Percentiles rank a stretch among this genome's conserved stretches.
These are phyloP conservation scores for Cercophora newfieldiana DNA, from an alignment of 495 filamentous ascomycete genomes.

Conservation along the genomic window DNA sequence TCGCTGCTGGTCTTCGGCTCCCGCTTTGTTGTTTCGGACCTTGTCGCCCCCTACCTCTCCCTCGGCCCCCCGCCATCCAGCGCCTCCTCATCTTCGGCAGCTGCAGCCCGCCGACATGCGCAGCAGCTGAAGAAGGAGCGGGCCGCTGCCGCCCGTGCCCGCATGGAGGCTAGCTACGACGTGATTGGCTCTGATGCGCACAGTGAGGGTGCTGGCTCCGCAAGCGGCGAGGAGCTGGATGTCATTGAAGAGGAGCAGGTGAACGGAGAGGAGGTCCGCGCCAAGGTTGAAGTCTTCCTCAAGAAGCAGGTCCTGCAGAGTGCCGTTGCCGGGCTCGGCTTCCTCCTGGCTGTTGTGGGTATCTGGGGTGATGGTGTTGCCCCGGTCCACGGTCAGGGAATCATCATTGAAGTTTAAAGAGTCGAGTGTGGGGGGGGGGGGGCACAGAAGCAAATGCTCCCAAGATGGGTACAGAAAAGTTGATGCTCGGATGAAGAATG, in stretches of 20 bases:
- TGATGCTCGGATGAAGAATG: neutral
- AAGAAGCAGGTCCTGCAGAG: conserved; percentile 60
- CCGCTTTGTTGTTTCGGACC: conserved; percentile 52
- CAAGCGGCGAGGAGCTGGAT: conserved; percentile 43
- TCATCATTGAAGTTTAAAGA: neutral
- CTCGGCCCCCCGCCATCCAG: conserved; percentile 28
- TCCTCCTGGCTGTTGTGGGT: conserved; percentile 76
- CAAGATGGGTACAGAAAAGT: neutral
- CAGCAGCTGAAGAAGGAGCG: conserved; percentile 25
- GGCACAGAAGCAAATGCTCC: neutral
- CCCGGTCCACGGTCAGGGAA: neutral
- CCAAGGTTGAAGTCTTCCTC: conserved; percentile 66
- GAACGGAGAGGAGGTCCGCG: conserved; percentile 81
- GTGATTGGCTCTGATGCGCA: conserved; percentile 54
- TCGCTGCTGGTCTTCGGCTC: conserved; percentile 58
- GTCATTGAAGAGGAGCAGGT: conserved; percentile 40
- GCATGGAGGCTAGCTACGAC: conserved; percentile 64
- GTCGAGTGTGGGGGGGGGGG: neutral
- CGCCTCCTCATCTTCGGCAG: conserved; percentile 20
- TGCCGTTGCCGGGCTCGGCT: conserved; percentile 62
- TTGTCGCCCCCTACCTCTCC: conserved; percentile 55
- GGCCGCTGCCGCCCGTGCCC: conserved; percentile 23
- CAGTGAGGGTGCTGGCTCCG: conserved; percentile 48
- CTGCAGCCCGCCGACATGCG: conserved; percentile 22
- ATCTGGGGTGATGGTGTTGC: conserved; percentile 78